Evolutionary conservation across 805 yeast genomes (phyloP).

Genomic region (Barnettozyma siamensis): DNA sequence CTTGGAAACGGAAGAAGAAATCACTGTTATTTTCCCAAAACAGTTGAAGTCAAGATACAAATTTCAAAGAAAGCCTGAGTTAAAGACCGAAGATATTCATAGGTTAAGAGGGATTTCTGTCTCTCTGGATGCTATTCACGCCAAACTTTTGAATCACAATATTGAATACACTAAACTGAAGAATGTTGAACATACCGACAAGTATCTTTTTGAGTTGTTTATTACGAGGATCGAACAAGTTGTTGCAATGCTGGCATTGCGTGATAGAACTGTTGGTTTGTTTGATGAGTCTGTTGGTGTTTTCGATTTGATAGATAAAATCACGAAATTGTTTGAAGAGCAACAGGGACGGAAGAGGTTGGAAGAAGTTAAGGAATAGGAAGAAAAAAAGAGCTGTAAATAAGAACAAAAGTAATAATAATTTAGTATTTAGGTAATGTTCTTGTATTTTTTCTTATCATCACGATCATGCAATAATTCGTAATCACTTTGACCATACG

Average conservation of each 20-base stretch:
- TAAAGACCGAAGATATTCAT: constrained; percentile 36
- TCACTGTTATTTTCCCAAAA: constrained; percentile 73
- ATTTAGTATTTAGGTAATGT: too few relatives aligned
- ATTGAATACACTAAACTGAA: constrained; percentile 18
- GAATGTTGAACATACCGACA: constrained; percentile 36
- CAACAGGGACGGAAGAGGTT: background rate
- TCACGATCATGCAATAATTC: too few relatives aligned
- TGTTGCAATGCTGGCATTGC: constrained; percentile 38
- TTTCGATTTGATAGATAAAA: constrained; percentile 18
- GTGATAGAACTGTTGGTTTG: constrained; percentile 32
- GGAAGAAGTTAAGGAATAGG: background rate
- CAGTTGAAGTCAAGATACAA: constrained; percentile 56
- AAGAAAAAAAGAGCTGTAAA: background rate
- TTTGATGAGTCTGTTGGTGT: constrained; percentile 13
- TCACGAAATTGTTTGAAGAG: constrained; percentile 1
- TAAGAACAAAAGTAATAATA: background rate
- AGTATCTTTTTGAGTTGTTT: constrained; percentile 55
- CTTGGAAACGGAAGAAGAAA: constrained; percentile 84
- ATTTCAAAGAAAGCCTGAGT: constrained; percentile 30
- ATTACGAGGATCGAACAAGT: constrained; percentile 65
- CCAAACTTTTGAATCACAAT: constrained; percentile 41
- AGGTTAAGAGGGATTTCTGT: constrained; percentile 50
- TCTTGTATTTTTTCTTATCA: too few relatives aligned
- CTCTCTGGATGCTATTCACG: constrained; percentile 52
- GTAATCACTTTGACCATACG: background rate